Conservation (phyloP, 2,329 filamentous ascomycete species). For the Emergomyces orientalis region DNA sequence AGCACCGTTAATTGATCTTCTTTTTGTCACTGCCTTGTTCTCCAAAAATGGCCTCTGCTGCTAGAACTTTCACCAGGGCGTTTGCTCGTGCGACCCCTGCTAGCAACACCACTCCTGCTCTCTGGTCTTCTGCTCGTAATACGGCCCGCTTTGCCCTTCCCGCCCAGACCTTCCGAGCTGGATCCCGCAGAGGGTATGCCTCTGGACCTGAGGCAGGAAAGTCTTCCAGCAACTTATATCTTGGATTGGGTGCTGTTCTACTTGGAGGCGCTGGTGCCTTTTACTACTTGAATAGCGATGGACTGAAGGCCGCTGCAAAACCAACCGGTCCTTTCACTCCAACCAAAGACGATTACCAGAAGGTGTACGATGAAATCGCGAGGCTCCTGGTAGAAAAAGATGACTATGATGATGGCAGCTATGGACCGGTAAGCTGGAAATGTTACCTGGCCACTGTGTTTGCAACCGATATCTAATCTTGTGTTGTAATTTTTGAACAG, state of each 20-base stretch:
- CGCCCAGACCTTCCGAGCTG: conserved; percentile 62
- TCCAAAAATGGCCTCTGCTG: conserved; percentile 34
- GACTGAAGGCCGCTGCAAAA: conserved; percentile 38
- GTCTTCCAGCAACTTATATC: conserved; percentile 46
- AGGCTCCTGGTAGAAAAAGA: conserved; percentile 73
- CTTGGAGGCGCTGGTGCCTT: conserved; percentile 57
- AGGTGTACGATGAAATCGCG: conserved; percentile 85
- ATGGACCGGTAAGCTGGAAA: conserved; percentile 57
- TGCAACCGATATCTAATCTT: background rate
- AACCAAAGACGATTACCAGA: conserved; percentile 82
- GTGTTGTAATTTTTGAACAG: conserved; percentile 20
- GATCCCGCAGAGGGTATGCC: conserved; percentile 70
- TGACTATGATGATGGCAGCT: conserved; percentile 94
- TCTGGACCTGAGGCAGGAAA: conserved; percentile 48
- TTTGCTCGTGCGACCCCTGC: conserved; percentile 33
- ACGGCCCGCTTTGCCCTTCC: conserved; percentile 50
- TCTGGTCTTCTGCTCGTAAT: conserved; percentile 37
- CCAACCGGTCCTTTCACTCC: conserved; percentile 56
- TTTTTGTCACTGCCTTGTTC: background rate
- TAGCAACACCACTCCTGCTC: conserved; percentile 24
- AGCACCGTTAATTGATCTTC: conserved; percentile 10
- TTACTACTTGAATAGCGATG: conserved; percentile 51
- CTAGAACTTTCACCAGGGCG: conserved; percentile 35
- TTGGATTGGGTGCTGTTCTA: conserved; percentile 49
- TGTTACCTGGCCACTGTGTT: conserved; percentile 7